phyloP scores from a whole-genome alignment of 129 eudicot genomes.

The Flaveria brownii region DNA sequence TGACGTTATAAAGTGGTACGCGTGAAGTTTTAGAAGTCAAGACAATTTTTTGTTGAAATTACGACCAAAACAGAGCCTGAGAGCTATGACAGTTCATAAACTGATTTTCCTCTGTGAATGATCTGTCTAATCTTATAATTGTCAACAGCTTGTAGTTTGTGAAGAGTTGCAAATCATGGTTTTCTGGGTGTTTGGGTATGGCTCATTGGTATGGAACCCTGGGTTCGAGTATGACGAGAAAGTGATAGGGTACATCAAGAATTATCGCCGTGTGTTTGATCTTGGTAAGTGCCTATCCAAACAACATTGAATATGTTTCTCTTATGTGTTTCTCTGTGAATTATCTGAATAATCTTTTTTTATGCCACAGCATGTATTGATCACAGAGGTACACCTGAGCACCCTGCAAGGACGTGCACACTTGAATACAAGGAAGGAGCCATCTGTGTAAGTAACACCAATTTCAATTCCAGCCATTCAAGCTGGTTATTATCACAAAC shows the following conservation, averaged over 20 bases:
- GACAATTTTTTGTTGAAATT: neutral
- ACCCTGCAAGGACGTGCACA: constrained; percentile 97
- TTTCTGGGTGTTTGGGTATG: constrained; percentile 98
- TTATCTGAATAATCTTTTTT: neutral
- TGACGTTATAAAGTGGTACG: constrained; percentile 14
- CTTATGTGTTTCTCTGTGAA: neutral
- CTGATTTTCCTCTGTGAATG: neutral
- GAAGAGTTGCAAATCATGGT: constrained; percentile 59
- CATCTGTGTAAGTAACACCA: constrained; percentile 63
- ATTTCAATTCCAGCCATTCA: neutral
- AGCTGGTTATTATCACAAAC: neutral
- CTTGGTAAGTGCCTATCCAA: constrained; percentile 50
- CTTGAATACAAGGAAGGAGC: constrained; percentile 74
- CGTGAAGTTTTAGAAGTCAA: constrained; percentile 12
- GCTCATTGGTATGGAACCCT: constrained; percentile 98
- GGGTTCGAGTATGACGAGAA: constrained; percentile 89
- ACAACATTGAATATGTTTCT: neutral
- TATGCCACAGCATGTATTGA: constrained; percentile 87
- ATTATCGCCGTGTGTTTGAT: constrained; percentile 86
- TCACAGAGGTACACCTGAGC: constrained; percentile 94
- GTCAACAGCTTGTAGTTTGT: constrained; percentile 31
- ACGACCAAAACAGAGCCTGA: no score
- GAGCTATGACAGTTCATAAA: neutral
- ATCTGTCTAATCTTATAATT: constrained; percentile 8
- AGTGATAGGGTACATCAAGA: constrained; percentile 75